A percentile compares a stretch with the other conserved stretches of the same genome.
These are phyloP conservation scores for Acer negundo DNA, from an alignment of 345 rosid genomes.

Conservation along the genomic window DNA sequence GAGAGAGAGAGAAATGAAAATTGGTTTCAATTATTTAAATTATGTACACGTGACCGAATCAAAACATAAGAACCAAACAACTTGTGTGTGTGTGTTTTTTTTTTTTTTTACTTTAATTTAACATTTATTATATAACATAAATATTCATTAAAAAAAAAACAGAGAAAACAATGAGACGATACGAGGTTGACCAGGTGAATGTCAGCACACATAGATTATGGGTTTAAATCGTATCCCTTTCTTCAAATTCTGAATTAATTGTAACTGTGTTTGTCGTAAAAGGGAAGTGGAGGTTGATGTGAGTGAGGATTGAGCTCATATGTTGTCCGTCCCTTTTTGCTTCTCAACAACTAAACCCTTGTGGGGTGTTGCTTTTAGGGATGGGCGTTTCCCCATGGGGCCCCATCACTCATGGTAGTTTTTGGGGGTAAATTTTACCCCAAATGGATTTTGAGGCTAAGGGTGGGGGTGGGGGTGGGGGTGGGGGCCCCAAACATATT, in stretches of 20 bases:
- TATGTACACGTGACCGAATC: background rate
- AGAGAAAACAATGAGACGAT: too few relatives aligned
- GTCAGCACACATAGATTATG: too few relatives aligned
- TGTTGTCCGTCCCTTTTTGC: background rate
- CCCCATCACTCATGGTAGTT: too few relatives aligned
- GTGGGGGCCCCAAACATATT: too few relatives aligned
- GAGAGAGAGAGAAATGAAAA: background rate
- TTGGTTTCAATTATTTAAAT: background rate
- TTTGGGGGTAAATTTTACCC: too few relatives aligned
- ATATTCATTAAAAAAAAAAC: too few relatives aligned
- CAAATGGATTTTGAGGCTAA: too few relatives aligned
- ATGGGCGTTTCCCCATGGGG: too few relatives aligned
- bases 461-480: too few relatives aligned
- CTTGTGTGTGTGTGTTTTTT: constrained; percentile 7
- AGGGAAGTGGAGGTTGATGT: background rate
- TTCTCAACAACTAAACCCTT: constrained; percentile 8
- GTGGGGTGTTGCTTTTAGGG: constrained; percentile 20
- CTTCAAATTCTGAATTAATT: too few relatives aligned
- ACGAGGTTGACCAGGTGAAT: too few relatives aligned
- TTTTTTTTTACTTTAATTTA: background rate
- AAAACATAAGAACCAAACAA: background rate
- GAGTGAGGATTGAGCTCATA: background rate
- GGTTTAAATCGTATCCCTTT: too few relatives aligned
- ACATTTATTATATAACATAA: background rate
- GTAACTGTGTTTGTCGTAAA: background rate